Evolutionary conservation across 768 basidiomycete species (phyloP), one percentile per base, ranked within the genome.

Genomic region (Tricholoma hemisulphureum): DNA sequence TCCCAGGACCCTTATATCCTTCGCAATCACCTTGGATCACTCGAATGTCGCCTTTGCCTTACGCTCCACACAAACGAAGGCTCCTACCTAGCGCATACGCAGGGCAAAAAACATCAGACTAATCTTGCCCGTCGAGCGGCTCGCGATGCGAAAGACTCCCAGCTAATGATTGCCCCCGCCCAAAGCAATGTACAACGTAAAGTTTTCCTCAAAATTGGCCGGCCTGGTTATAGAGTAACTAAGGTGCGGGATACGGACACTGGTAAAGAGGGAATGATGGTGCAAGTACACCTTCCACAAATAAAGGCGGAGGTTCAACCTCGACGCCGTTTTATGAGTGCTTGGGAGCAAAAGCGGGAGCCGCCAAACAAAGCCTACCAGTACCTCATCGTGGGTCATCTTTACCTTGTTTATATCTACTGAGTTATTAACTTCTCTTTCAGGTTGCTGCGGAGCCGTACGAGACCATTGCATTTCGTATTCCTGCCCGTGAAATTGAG

Each of bases 51-150:
- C 66, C 83, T 99, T 26, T 98, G 97, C 72, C 77, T 99, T 48
- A 99, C 97, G 0, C 83, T 99, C 10, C 97, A 99, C 75, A 98
- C 96, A n/a, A 98, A 98, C 67, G 97, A 99, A 75, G 97, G 97
- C 18, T 97, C 95, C 13, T 98, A 98, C 71, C 89, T 99, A 49
- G 97, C 97, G 0, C 97, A 99, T 66, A 99, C 97, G 0, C 97
- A 98, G 77, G 97, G 97, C 20, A 99, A 98, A 79, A 99, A 98
- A 70, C 97, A 98, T 71, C 97, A 98, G 71, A 98, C 95, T 3
- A 98, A 98, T 70, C 86, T 99, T 52, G 97, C 97, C 13, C 85
- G 97, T 37, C 89, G 97, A 63, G 97, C 97, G 0, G 96, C 96
- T n/a, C 86, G 88, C 62, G 97, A 98, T 80, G 91, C 93, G 48